Conservation (phyloP, 129 eudicot species). For the Helianthus annuus region DNA sequence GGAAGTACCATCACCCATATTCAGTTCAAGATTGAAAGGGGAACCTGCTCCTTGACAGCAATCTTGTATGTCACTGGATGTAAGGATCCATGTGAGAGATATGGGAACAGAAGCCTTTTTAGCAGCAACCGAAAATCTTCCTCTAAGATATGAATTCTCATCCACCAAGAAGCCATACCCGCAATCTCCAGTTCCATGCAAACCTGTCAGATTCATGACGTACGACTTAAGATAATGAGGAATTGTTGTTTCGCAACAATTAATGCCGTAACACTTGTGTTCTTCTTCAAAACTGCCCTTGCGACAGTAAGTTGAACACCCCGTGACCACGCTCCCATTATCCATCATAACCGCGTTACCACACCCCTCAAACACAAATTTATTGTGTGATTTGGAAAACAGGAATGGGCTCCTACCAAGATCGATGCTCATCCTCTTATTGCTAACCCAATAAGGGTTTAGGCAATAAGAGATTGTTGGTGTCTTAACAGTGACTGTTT, state of each 20-base stretch:
- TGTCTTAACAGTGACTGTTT: background rate
- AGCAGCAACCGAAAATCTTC: background rate
- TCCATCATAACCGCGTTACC: background rate
- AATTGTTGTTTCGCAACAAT: background rate
- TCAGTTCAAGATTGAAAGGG: background rate
- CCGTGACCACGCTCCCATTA: background rate
- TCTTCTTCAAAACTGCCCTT: background rate
- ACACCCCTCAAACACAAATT: background rate
- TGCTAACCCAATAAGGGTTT: background rate
- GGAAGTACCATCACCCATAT: slow-evolving; percentile 5
- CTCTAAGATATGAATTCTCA: background rate
- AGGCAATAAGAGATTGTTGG: background rate
- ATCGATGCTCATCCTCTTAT: background rate
- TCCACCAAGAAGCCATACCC: background rate
- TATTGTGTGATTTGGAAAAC: slow-evolving; percentile 3
- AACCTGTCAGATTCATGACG: background rate
- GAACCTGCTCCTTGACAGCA: background rate
- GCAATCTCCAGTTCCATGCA: background rate
- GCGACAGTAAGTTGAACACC: background rate
- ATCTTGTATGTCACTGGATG: background rate
- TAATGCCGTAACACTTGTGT: background rate
- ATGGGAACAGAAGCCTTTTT: background rate
- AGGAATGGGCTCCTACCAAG: background rate
- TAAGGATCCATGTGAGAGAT: background rate
- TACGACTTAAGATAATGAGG: background rate